Conservation (phyloP, 2,329 filamentous ascomycete species). For the Phoma sp. region DNA sequence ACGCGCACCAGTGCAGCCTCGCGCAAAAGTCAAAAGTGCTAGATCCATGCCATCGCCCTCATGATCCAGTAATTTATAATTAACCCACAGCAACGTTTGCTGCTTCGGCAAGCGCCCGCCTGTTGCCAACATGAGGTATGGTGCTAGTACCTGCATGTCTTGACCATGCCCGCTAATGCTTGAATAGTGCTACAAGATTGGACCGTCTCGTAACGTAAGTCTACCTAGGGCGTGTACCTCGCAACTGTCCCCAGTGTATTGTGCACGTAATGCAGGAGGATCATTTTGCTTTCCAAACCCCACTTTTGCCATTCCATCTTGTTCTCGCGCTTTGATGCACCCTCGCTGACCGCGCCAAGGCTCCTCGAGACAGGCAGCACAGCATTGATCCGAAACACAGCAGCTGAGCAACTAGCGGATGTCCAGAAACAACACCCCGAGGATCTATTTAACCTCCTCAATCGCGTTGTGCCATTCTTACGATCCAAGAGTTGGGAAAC, state of each 20-base stretch:
- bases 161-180: conserved; percentile 40
- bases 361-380: conserved; percentile 98
- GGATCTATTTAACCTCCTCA: conserved; percentile 94
- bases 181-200: conserved; percentile 47
- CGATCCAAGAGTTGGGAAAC: conserved; percentile 98
- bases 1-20: conserved; percentile 12
- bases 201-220: conserved; percentile 50
- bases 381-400: conserved; percentile 92
- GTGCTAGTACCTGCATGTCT: conserved; percentile 31
- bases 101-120: conserved; percentile 14
- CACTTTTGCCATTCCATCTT: background rate
- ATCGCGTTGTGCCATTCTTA: conserved; percentile 92
- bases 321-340: background rate
- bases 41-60: conserved; percentile 32
- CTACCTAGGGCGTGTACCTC: conserved; percentile 17
- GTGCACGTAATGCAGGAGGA: background rate
- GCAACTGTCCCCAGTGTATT: background rate
- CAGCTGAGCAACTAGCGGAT: conserved; percentile 94
- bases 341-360: conserved; percentile 57
- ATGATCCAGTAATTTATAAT: conserved; percentile 39
- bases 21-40: conserved; percentile 10
- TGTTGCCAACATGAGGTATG: conserved; percentile 41
- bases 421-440: conserved; percentile 98
- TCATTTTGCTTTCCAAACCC: background rate
- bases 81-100: conserved; percentile 15